Base-by-base conservation (phyloP, 2,329 filamentous ascomycete species). In the Colletotrichum brevisporum region DNA sequence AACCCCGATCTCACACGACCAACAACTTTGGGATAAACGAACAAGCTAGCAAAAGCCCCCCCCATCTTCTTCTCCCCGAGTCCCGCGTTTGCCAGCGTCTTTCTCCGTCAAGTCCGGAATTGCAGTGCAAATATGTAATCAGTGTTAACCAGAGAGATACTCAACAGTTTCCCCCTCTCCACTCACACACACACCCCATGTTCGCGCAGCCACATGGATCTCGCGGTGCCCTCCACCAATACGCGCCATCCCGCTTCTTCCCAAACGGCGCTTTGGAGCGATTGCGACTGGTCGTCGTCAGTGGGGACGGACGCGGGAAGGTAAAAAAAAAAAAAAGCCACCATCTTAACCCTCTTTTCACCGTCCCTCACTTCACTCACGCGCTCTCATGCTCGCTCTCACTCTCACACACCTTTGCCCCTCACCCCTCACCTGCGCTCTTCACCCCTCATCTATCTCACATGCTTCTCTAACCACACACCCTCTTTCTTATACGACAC, bases 261-360 rank as follows among this genome's bases (percentile, higher is more conserved):
- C 21, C 57, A 15, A 62, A 67, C 57, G 63, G 63, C 63, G 63
- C 63, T 67, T 67, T 63, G 64, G 64, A 63, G 64, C 58, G 58
- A 67, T 67, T 52, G 58, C 52, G 64, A 63, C 64, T 63, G 58
- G 58, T 27, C 64, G 45, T 55, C 27, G 8, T 8, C 16, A 24
- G 60, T 55, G 51, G 60, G 36, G 27, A n/a, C 31, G 31, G 31
- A 36, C 31, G 8, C 31, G 31, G 31, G 31, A 36, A 36, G 31
- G 31, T 8, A 36, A 36, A 31, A 31, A 63, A 67, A n/a, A n/a
- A n/a, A n/a, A n/a, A n/a, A 59, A 66, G 63, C 63, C 48, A 53
- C 54, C 62, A 18, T 24, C 21, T 24, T 24, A 59, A 52, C 27
- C 51, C 51, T 63, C 60, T 63, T 63, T 55, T 27, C 62, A 52